phyloP scores from a whole-genome alignment of 2,329 filamentous ascomycete species.

The Apiospora arundinis region DNA sequence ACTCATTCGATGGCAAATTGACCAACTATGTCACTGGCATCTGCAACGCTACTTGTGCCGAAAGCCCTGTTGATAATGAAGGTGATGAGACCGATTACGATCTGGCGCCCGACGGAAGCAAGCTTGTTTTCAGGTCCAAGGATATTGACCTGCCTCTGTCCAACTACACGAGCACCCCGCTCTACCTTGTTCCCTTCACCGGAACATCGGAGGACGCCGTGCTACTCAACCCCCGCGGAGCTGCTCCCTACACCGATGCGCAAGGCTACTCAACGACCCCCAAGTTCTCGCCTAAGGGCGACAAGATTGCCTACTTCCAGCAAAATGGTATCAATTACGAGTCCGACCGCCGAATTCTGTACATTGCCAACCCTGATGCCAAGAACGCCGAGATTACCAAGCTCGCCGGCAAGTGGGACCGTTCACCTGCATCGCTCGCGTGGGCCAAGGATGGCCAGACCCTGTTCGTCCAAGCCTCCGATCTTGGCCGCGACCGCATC shows the following conservation, averaged over 20 bases:
- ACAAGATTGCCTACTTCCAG: constrained; percentile 64
- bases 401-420: constrained; percentile 41
- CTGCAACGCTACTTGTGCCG: constrained; percentile 40
- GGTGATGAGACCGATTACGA: constrained; percentile 67
- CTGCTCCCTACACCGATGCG: constrained; percentile 38
- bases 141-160: constrained; percentile 60
- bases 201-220: constrained; percentile 39
- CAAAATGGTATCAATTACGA: constrained; percentile 68
- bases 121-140: constrained; percentile 62
- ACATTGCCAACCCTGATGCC: constrained; percentile 53
- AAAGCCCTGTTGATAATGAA: constrained; percentile 54
- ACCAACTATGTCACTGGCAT: constrained; percentile 45
- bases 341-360: constrained; percentile 44
- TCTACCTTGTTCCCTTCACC: constrained; percentile 43
- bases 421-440: constrained; percentile 34
- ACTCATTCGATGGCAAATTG: constrained; percentile 38
- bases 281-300: constrained; percentile 63
- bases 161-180: constrained; percentile 53
- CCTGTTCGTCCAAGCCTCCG: constrained; percentile 39
- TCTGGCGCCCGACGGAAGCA: constrained; percentile 51
- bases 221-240: constrained; percentile 42
- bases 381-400: constrained; percentile 47
- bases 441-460: constrained; percentile 39
- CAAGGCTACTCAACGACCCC: constrained; percentile 44
- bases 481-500: constrained; percentile 39